These are phyloP conservation scores for Hypoxylon cercidicola DNA, from an alignment of 495 filamentous ascomycete genomes.

Conservation along the genomic window DNA sequence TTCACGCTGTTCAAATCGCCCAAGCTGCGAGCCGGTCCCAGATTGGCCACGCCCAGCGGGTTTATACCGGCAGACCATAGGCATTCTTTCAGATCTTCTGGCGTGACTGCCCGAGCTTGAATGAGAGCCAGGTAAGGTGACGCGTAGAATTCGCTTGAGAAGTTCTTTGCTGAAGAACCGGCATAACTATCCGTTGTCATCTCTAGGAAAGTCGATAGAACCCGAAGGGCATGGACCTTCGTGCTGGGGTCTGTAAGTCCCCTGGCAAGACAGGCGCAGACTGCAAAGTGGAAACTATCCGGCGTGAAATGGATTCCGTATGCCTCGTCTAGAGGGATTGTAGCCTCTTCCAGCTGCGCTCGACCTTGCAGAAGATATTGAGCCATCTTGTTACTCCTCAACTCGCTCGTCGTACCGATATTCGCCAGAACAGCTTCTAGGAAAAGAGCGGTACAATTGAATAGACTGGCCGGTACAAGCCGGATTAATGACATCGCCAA, in stretches of 20 bases:
- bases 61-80: conserved; percentile 63
- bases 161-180: conserved; percentile 24
- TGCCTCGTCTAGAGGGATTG: conserved; percentile 66
- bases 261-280: conserved; percentile 67
- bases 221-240: conserved; percentile 62
- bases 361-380: conserved; percentile 66
- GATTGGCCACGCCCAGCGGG: conserved; percentile 46
- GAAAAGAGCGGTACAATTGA: conserved; percentile 70
- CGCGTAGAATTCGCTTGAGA: conserved; percentile 49
- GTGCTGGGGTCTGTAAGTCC: conserved; percentile 69
- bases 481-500: conserved; percentile 71
- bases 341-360: conserved; percentile 65
- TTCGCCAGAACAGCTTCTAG: conserved; percentile 70
- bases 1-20: conserved; percentile 56
- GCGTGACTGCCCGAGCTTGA: conserved; percentile 55
- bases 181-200: conserved; percentile 57
- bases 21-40: conserved; percentile 47
- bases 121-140: conserved; percentile 64
- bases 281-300: conserved; percentile 72
- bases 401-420: conserved; percentile 65
- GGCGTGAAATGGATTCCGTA: conserved; percentile 69
- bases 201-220: conserved; percentile 68
- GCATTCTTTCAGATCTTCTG: conserved; percentile 61
- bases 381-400: conserved; percentile 67
- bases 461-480: conserved; percentile 65